These are phyloP conservation scores for Thinopyrum elongatum DNA, from an alignment of 176 grass and related monocot genomes.

Conservation along the genomic window DNA sequence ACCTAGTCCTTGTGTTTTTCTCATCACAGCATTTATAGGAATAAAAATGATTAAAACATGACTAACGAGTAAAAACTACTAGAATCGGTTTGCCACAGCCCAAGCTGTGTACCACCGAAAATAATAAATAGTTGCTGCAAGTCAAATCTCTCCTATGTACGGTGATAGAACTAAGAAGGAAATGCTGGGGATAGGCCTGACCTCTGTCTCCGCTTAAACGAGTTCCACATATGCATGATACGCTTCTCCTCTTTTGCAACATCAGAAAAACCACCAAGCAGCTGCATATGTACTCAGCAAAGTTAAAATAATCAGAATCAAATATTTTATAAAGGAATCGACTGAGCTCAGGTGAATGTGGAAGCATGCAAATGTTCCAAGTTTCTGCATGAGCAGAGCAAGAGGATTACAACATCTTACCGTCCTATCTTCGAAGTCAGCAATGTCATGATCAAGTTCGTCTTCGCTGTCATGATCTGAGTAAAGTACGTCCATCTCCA, in stretches of 20 bases:
- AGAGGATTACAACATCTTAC: conserved; percentile 52
- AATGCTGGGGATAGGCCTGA: conserved; percentile 22
- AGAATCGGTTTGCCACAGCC: not conserved
- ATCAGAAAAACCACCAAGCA: conserved; percentile 85
- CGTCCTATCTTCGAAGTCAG: conserved; percentile 80
- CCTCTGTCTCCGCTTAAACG: conserved; percentile 87
- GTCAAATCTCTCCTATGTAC: conserved; percentile 11
- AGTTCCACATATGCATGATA: conserved; percentile 97
- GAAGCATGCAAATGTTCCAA: conserved; percentile 5
- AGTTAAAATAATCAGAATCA: conserved; percentile 10
- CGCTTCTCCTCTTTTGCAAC: conserved; percentile 77
- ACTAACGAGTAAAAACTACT: not conserved
- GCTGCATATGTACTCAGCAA: conserved; percentile 45
- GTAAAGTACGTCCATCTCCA: conserved; percentile 70
- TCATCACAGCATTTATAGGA: not conserved
- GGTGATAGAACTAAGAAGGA: not conserved
- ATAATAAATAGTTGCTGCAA: not conserved
- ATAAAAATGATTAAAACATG: not conserved
- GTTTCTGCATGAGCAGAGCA: conserved; percentile 1
- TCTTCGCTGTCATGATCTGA: conserved; percentile 88
- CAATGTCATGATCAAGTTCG: conserved; percentile 86
- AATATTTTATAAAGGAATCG: not conserved
- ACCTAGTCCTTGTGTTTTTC: not conserved
- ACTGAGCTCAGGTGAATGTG: not conserved
- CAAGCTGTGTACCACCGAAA: not conserved